Evolutionary conservation across 805 yeast genomes (phyloP), one percentile per base, ranked within the genome.

Genomic region (Starmerella stellata): DNA sequence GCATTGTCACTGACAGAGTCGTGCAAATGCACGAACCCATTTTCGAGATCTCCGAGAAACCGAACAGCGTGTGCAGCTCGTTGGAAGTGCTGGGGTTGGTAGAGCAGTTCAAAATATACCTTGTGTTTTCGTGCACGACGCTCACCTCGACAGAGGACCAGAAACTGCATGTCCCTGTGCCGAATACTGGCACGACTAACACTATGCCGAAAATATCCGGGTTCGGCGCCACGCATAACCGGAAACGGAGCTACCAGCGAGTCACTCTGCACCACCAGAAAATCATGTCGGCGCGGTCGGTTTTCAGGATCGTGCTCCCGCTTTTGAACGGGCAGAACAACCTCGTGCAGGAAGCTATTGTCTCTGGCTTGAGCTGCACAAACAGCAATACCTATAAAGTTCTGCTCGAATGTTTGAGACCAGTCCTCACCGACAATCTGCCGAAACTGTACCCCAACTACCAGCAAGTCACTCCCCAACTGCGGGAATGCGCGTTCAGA

Each of bases 81-180:
- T 38, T 43, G 15, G 44, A 47, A 9, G 41, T 43, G 25, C 30
- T 43, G n/a, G 59, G 62, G 3, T 59, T 81, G 24, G 70, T 79
- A 3, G 82, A 78, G 43, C 94, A 82, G 54, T 82, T 93, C 94
- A 78, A 79, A 56, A 63, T 85, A 3, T 90, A 77, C 52, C 60
- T 90, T 50, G 78, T 87, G 34, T 90, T 83, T 41, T 95, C 94
- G 0, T 87, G 96, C 52, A 74, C 87, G 16, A 81, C 95, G 0
- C 59, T 90, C 45, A 90, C 98, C 0, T 72, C 92, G 0, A 83
- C 95, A 0, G 78, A 72, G 44, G 93, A 83, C 41, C 95, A 83
- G 52, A 73, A 78, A 48, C 58, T 82, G 15, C 76, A 72, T 44
- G 68, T 74, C n/a, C 75, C 78, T 0, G 59, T 59, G 2, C 44